Evolutionary conservation across 345 rosid species (phyloP), one percentile per base, ranked within the genome.

Genomic region (Carallia brachiata): DNA sequence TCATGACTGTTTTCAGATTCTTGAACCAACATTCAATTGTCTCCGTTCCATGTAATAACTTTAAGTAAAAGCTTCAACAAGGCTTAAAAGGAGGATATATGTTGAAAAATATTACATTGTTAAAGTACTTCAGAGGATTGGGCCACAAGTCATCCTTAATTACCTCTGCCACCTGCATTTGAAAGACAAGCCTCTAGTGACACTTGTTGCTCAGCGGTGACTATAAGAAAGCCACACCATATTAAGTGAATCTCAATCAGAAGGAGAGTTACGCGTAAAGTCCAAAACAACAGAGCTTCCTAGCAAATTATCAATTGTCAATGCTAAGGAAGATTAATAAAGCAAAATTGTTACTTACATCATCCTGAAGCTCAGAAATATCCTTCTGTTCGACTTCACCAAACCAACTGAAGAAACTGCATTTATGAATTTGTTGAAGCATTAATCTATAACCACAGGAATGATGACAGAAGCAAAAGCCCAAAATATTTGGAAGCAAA

Each of bases 101-200:
- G 50, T 12, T 12, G 36, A 4, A 50, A 61, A 19, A 32, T 3
- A 18, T 56, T 69, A 74, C 78, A 63, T 67, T 44, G 59, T 69
- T 68, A 39, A 74, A 74, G 66, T 74, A 74, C 59, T 65, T 61
- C 16, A 68, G 69, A 53, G 78, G 78, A 56, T 74, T 68, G n/a
- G 78, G 73, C 78, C 78, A 74, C 12, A 74, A 57, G 52, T 74
- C 78, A 36, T 74, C 78, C 78, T 69, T 74, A 57, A 74, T 74
- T 55, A 69, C 68, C 65, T 74, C 73, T 10, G 73, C 78, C 4
- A 68, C 40, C 78, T 74, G 60, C 64, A 56, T 31, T 54, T 62
- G 62, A 31, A 15, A 55, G 36, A n/a, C 5, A 30, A 73, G 54
- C 62, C 50, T 44, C 12, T 13, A 12, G 17, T 44, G 50, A 44